A percentile compares a stretch with the other conserved stretches of the same genome.
phyloP scores from a whole-genome alignment of 345 rosid species.

The Euphorbia tirucalli region DNA sequence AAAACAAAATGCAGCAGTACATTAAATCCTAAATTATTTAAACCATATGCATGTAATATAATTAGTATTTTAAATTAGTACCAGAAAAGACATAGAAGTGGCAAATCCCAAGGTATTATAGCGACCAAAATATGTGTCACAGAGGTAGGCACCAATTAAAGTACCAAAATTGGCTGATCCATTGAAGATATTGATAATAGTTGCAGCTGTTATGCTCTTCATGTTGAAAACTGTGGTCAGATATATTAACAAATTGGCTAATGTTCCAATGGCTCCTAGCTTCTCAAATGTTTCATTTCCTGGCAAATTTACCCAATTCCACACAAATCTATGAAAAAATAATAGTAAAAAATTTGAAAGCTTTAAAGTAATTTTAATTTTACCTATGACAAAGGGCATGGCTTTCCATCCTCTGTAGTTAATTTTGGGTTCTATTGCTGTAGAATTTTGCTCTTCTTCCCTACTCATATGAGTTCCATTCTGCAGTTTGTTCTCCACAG shows the following conservation, averaged over 20 bases:
- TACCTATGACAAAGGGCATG: conserved; percentile 76
- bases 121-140: conserved; percentile 86
- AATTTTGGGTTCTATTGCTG: conserved; percentile 33
- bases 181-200: conserved; percentile 60
- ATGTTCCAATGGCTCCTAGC: conserved; percentile 77
- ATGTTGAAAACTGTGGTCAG: conserved; percentile 71
- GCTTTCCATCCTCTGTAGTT: conserved; percentile 70
- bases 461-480: background rate
- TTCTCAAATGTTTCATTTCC: conserved; percentile 90
- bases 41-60: too few relatives aligned
- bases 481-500: background rate
- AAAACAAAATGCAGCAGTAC: background rate
- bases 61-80: too few relatives aligned
- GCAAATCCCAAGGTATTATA: conserved; percentile 70
- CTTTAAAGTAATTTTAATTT: background rate
- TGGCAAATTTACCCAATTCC: conserved; percentile 7
- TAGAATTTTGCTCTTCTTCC: background rate
- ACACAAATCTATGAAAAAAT: background rate
- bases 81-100: conserved; percentile 61
- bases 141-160: conserved; percentile 66
- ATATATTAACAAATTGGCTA: conserved; percentile 73
- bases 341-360: too few relatives aligned
- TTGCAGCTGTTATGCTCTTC: conserved; percentile 66
- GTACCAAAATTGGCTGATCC: conserved; percentile 76
- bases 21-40: too few relatives aligned